Percentiles rank a stretch among this genome's conserved stretches.
Evolutionary conservation across 1,284 basidiomycete species (phyloP).

Genomic region (Entoloma clypeatum): DNA sequence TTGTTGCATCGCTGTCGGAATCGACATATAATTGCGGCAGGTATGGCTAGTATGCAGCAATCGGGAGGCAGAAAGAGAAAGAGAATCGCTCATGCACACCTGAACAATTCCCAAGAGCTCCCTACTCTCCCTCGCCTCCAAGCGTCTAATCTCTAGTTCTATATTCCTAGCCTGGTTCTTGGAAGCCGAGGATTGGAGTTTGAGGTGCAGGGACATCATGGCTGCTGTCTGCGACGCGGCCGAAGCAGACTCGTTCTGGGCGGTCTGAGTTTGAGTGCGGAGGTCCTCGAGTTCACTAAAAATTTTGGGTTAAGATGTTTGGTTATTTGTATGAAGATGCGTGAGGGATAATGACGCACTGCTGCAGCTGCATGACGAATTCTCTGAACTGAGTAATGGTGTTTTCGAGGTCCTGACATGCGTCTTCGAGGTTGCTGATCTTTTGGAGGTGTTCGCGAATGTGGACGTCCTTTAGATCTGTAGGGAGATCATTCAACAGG

Average conservation of each 20-base stretch:
- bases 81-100: constrained; percentile 32
- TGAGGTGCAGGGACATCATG: constrained; percentile 90
- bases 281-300: constrained; percentile 79
- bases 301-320: constrained; percentile 6
- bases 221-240: constrained; percentile 74
- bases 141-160: constrained; percentile 80
- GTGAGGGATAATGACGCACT: constrained; percentile 43
- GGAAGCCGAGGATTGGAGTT: constrained; percentile 82
- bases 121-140: constrained; percentile 78
- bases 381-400: constrained; percentile 92
- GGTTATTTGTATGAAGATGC: neutral
- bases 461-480: constrained; percentile 71
- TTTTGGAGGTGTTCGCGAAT: constrained; percentile 66
- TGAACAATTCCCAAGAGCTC: constrained; percentile 74
- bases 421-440: constrained; percentile 69
- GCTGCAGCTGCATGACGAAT: constrained; percentile 79
- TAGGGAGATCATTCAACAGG: constrained; percentile 6
- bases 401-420: constrained; percentile 78
- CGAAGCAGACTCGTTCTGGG: constrained; percentile 76
- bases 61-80: neutral
- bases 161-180: constrained; percentile 88
- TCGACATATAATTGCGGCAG: constrained; percentile 83
- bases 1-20: constrained; percentile 81
- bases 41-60: constrained; percentile 56
- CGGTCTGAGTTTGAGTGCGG: constrained; percentile 79